These are phyloP conservation scores for Rhizopogon vinicolor DNA, from an alignment of 768 basidiomycete species.

Conservation along the genomic window DNA sequence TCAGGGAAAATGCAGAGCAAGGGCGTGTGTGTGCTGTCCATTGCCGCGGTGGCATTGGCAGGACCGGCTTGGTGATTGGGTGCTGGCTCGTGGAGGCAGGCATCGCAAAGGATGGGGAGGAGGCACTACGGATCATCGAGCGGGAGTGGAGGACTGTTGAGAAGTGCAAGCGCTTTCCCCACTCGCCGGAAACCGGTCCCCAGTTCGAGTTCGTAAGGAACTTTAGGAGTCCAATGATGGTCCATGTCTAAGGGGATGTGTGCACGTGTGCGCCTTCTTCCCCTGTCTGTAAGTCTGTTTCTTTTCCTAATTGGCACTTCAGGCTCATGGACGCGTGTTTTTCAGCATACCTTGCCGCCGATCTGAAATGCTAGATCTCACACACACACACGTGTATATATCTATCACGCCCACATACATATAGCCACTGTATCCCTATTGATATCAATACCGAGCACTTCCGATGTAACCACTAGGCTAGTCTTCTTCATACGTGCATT, in stretches of 20 bases:
- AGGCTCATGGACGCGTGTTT: neutral
- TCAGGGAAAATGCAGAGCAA: constrained; percentile 54
- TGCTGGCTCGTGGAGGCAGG: constrained; percentile 76
- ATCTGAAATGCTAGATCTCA: neutral
- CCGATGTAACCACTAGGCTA: neutral
- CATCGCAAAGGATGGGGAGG: constrained; percentile 54
- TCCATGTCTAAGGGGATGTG: neutral
- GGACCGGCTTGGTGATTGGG: constrained; percentile 59
- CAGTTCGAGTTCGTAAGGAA: constrained; percentile 73
- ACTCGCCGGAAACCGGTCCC: constrained; percentile 75
- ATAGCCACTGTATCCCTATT: neutral
- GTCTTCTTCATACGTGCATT: neutral
- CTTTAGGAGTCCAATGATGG: constrained; percentile 28
- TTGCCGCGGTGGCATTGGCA: constrained; percentile 74
- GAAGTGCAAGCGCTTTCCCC: constrained; percentile 71
- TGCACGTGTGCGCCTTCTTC: neutral
- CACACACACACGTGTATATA: neutral
- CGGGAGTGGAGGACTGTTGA: constrained; percentile 71
- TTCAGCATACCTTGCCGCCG: neutral
- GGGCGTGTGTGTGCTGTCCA: constrained; percentile 69
- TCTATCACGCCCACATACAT: neutral
- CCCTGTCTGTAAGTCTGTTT: neutral
- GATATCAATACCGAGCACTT: neutral
- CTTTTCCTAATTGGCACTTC: neutral
- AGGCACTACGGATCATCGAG: constrained; percentile 62